Evolutionary conservation across 257 asterid species (phyloP).

Genomic region (Salvia rosmarinus): DNA sequence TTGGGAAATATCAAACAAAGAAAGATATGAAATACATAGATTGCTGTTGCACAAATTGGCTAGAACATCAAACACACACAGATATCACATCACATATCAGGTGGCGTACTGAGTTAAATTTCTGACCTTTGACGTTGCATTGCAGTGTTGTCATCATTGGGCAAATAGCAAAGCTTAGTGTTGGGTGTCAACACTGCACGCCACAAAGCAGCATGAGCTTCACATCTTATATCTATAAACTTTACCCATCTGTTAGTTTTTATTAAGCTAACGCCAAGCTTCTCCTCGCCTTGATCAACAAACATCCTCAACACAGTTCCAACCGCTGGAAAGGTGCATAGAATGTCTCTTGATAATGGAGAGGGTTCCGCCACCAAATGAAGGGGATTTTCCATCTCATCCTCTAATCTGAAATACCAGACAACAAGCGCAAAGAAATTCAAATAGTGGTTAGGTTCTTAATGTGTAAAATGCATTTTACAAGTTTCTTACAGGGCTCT

Average conservation of each 20-base stretch:
- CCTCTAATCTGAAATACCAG: slow-evolving; percentile 60
- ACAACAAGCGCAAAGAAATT: slow-evolving; percentile 27
- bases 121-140: slow-evolving; percentile 58
- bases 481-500: slow-evolving; percentile 13
- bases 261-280: slow-evolving; percentile 46
- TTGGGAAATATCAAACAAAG: slow-evolving; percentile 12
- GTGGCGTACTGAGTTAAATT: neutral
- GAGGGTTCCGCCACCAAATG: slow-evolving; percentile 47
- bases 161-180: slow-evolving; percentile 66
- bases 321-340: slow-evolving; percentile 50
- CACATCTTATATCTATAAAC: slow-evolving; percentile 54
- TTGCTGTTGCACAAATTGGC: neutral
- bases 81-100: neutral
- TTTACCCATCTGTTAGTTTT: slow-evolving; percentile 67
- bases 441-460: neutral
- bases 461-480: neutral
- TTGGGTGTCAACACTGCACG: slow-evolving; percentile 64
- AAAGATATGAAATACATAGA: neutral
- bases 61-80: slow-evolving; percentile 11
- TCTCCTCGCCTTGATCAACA: slow-evolving; percentile 48
- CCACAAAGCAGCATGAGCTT: slow-evolving; percentile 58
- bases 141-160: slow-evolving; percentile 56
- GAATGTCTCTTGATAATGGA: slow-evolving; percentile 53
- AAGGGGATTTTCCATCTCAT: slow-evolving; percentile 60
- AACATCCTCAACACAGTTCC: slow-evolving; percentile 80